These are phyloP conservation scores for Pelargonium myrrhifolium DNA, from an alignment of 441 rosid species.

Conservation along the genomic window DNA sequence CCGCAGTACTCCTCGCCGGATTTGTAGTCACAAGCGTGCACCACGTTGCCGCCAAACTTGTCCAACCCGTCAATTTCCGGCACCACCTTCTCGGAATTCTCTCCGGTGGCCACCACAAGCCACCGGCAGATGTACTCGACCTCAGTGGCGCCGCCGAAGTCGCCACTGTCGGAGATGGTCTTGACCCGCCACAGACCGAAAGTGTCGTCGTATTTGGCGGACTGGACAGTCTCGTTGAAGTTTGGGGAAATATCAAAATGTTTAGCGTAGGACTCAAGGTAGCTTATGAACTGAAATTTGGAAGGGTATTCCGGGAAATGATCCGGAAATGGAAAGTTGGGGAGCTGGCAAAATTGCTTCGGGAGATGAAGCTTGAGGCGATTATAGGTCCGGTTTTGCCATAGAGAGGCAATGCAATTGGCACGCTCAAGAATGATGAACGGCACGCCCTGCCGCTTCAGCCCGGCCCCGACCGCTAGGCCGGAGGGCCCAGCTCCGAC, in stretches of 20 bases:
- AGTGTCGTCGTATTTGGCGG: constrained; percentile 40
- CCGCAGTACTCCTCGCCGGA: constrained; percentile 57
- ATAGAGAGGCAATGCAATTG: constrained; percentile 76
- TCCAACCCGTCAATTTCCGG: constrained; percentile 64
- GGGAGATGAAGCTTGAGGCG: constrained; percentile 92
- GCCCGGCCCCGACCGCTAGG: constrained; percentile 67
- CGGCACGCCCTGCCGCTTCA: constrained; percentile 48
- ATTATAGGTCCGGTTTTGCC: constrained; percentile 72
- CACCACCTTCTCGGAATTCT: constrained; percentile 68
- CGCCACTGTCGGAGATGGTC: constrained; percentile 34
- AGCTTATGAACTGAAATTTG: constrained; percentile 58
- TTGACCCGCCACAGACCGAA: constrained; percentile 55
- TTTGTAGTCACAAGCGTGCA: constrained; percentile 67
- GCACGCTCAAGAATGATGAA: constrained; percentile 62
- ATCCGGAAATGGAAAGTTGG: constrained; percentile 50
- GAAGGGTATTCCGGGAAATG: constrained; percentile 77
- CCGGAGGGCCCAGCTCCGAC: constrained; percentile 98
- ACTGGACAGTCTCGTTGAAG: constrained; percentile 54
- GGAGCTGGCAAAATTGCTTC: constrained; percentile 69
- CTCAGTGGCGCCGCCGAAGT: neutral
- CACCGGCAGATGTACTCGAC: constrained; percentile 45
- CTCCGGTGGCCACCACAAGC: constrained; percentile 88
- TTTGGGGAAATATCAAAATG: constrained; percentile 56
- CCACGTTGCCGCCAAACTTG: constrained; percentile 43
- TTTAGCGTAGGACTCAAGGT: constrained; percentile 65